Percentiles rank a stretch among this genome's conserved stretches.
phyloP scores from a whole-genome alignment of 1,139 yeast genomes.

The Kurtzmaniella quercitrusa region DNA sequence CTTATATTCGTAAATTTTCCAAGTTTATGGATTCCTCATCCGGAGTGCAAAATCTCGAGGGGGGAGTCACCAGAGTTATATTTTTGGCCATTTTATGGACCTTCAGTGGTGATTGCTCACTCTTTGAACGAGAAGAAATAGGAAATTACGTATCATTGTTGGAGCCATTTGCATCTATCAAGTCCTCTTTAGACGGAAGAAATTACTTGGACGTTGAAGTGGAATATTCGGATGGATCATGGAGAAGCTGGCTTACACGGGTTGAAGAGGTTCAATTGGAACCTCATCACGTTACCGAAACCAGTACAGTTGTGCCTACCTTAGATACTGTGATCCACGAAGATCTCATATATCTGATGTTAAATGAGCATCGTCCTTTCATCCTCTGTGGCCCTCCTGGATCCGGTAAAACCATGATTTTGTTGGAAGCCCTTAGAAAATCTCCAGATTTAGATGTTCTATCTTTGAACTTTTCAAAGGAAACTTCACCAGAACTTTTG shows the following conservation, averaged over 20 bases:
- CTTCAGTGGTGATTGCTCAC: constrained; percentile 56
- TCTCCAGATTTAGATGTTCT: constrained; percentile 57
- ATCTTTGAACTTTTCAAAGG: constrained; percentile 80
- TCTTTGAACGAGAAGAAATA: constrained; percentile 38
- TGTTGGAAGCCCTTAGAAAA: constrained; percentile 63
- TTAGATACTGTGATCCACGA: constrained; percentile 74
- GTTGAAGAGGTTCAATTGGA: constrained; percentile 52
- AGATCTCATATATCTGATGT: constrained; percentile 49
- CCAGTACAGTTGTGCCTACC: constrained; percentile 74
- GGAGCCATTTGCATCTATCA: constrained; percentile 13
- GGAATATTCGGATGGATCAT: constrained; percentile 41
- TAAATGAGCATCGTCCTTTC: constrained; percentile 57
- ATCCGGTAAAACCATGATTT: constrained; percentile 92
- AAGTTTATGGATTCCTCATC: neutral
- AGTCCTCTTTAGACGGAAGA: constrained; percentile 10
- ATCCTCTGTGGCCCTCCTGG: constrained; percentile 97
- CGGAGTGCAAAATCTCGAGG: constrained; percentile 3
- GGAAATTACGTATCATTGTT: constrained; percentile 23
- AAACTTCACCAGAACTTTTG: constrained; percentile 62
- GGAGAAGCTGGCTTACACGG: constrained; percentile 43
- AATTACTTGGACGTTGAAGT: constrained; percentile 42
- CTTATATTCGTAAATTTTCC: constrained; percentile 14
- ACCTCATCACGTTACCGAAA: constrained; percentile 56
- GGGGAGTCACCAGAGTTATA: constrained; percentile 34
- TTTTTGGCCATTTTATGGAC: constrained; percentile 60